A percentile compares a stretch with the other conserved stretches of the same genome.
Evolutionary conservation across 169 alveolate species (phyloP).

Genomic region (Cryptosporidium meleagridis): DNA sequence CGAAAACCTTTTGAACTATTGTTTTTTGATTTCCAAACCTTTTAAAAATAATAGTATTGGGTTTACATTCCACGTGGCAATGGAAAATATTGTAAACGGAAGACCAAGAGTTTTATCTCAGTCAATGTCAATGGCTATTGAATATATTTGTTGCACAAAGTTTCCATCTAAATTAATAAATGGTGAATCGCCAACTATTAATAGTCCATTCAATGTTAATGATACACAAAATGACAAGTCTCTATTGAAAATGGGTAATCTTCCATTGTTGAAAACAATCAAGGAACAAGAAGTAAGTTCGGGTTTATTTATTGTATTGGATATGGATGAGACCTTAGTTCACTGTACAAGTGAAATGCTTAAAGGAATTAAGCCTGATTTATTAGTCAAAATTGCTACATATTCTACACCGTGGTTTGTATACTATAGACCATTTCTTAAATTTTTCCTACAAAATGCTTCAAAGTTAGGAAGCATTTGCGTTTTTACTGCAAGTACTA

Average conservation of each 20-base stretch:
- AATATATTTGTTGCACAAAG: conserved; percentile 46
- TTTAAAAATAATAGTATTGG: conserved; percentile 26
- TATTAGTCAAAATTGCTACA: conserved; percentile 78
- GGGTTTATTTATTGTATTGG: conserved; percentile 78
- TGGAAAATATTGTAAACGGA: conserved; percentile 53
- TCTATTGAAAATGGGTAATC: background rate
- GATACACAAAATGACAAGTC: background rate
- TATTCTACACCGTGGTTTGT: conserved; percentile 78
- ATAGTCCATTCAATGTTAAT: conserved; percentile 8
- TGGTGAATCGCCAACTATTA: conserved; percentile 8
- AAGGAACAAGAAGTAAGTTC: background rate
- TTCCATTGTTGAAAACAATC: background rate
- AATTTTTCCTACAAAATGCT: conserved; percentile 78
- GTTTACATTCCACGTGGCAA: conserved; percentile 60
- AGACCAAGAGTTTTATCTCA: conserved; percentile 53
- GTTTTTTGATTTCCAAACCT: conserved; percentile 39
- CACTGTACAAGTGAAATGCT: conserved; percentile 83
- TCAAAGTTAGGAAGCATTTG: conserved; percentile 79
- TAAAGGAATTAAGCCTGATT: conserved; percentile 76
- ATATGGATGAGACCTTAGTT: conserved; percentile 87
- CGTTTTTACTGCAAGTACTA: conserved; percentile 82
- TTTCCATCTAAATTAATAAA: conserved; percentile 30
- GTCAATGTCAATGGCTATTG: conserved; percentile 46
- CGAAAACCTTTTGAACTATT: conserved; percentile 52
- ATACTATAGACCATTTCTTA: conserved; percentile 79